A percentile compares a stretch with the other conserved stretches of the same genome.
Evolutionary conservation across 257 asterid species (phyloP).

Genomic region (Penstemon barbatus): DNA sequence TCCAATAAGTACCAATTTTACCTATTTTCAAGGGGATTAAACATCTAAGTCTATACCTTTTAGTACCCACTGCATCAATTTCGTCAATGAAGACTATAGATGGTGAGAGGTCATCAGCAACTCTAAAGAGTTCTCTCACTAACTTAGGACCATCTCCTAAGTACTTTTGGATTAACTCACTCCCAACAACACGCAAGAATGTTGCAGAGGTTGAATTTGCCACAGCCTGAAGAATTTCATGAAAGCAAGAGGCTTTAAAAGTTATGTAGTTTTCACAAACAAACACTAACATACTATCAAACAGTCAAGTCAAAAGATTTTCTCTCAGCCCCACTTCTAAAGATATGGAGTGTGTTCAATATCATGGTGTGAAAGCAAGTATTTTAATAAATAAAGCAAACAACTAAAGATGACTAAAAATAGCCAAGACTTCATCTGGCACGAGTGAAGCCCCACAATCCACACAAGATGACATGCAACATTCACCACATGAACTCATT

Average conservation of each 20-base stretch:
- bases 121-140: conserved; percentile 95
- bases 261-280: background rate
- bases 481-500: background rate
- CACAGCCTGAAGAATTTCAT: conserved; percentile 59
- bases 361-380: too few species aligned
- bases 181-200: conserved; percentile 94
- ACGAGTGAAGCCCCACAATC: background rate
- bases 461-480: background rate
- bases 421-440: background rate
- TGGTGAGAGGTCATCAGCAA: conserved; percentile 95
- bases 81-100: conserved; percentile 94
- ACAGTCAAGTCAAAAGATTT: background rate
- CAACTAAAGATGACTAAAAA: background rate
- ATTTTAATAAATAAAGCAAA: background rate
- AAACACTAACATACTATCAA: background rate
- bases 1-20: background rate
- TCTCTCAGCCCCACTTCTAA: too few species aligned
- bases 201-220: conserved; percentile 98
- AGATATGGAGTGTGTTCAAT: too few species aligned
- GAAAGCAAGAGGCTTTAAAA: conserved; percentile 19
- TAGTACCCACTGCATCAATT: conserved; percentile 93
- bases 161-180: conserved; percentile 89
- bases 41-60: conserved; percentile 36
- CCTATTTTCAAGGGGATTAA: background rate
- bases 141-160: conserved; percentile 96